Conservation (phyloP, 495 filamentous ascomycete species). For the Annulohypoxylon stygium region DNA sequence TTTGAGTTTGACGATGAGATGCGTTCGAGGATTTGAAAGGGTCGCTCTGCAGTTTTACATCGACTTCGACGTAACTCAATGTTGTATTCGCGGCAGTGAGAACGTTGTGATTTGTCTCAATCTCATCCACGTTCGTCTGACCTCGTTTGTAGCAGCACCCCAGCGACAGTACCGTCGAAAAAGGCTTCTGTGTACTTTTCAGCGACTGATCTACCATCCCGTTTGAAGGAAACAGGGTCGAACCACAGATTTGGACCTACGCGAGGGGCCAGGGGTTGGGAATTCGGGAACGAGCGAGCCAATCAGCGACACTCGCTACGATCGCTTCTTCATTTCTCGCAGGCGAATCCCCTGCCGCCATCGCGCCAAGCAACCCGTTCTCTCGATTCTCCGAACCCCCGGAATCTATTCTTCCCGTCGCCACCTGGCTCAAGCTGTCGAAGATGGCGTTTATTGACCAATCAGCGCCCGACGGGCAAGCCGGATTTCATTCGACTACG, state of each 20-base stretch:
- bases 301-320: slow-evolving; percentile 13
- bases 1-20: neutral
- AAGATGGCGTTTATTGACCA: slow-evolving; percentile 11
- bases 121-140: neutral
- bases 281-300: slow-evolving; percentile 15
- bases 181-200: neutral
- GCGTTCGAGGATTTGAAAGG: neutral
- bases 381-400: slow-evolving; percentile 5
- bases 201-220: neutral
- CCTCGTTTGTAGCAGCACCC: neutral
- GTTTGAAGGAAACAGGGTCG: slow-evolving; percentile 1
- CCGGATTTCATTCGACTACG: slow-evolving; percentile 21
- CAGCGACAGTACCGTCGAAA: neutral
- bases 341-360: slow-evolving; percentile 21
- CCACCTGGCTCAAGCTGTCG: slow-evolving; percentile 25
- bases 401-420: slow-evolving; percentile 20
- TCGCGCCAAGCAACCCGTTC: slow-evolving; percentile 25
- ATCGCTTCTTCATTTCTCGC: slow-evolving; percentile 14
- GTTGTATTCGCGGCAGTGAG: neutral
- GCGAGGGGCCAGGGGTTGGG: neutral
- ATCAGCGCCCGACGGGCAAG: slow-evolving; percentile 16
- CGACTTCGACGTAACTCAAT: neutral
- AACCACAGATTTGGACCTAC: neutral
- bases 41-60: slow-evolving; percentile 5
- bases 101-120: neutral